phyloP scores from a whole-genome alignment of 768 basidiomycete species.

The Russula sp. region DNA sequence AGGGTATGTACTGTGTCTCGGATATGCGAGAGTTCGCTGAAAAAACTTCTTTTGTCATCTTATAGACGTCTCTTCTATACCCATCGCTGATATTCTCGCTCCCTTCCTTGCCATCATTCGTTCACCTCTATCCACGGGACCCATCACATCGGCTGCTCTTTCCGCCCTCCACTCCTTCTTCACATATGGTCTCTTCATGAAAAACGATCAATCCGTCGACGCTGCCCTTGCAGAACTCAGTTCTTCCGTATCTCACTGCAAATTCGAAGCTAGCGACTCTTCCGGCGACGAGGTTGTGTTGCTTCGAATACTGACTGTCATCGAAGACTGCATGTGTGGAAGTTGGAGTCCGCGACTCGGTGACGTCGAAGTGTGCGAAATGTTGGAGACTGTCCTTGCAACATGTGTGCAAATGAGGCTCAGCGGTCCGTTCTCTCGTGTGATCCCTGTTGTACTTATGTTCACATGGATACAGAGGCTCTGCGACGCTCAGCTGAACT shows the following conservation, averaged over 20 bases:
- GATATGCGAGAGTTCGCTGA: neutral
- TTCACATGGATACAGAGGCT: conserved; percentile 50
- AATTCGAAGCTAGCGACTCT: conserved; percentile 95
- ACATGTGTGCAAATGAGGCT: conserved; percentile 96
- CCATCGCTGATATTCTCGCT: conserved; percentile 58
- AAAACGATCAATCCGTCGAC: conserved; percentile 50
- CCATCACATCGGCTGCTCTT: conserved; percentile 93
- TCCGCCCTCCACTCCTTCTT: conserved; percentile 87
- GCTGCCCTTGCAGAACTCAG: conserved; percentile 76
- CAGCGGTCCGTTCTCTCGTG: conserved; percentile 59
- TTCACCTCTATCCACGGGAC: conserved; percentile 91
- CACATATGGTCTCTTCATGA: conserved; percentile 63
- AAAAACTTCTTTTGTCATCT: neutral
- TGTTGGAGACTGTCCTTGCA: conserved; percentile 95
- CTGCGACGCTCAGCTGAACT: conserved; percentile 82
- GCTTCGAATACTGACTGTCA: conserved; percentile 84
- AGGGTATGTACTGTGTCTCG: conserved; percentile 40
- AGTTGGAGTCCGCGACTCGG: conserved; percentile 66
- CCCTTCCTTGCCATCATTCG: conserved; percentile 94
- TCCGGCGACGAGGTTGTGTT: conserved; percentile 97
- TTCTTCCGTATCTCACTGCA: conserved; percentile 88
- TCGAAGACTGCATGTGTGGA: conserved; percentile 74
- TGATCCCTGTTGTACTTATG: conserved; percentile 6
- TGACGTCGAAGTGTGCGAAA: conserved; percentile 95
- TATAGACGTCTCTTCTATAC: conserved; percentile 53